Conservation (phyloP, 2,329 filamentous ascomycete genomes). For the Phialophora tarda region DNA sequence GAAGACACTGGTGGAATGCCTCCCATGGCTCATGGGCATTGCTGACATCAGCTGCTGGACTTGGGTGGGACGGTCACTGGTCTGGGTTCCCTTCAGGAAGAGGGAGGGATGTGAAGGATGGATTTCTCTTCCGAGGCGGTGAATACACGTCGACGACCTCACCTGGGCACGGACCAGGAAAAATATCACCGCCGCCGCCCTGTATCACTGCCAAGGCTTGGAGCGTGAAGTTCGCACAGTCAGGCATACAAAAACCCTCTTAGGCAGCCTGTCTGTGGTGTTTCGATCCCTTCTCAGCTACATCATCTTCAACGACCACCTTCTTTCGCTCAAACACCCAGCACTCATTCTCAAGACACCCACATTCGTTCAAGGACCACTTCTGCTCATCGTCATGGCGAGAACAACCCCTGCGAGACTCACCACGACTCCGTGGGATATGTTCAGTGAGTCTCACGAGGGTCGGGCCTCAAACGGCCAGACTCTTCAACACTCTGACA, state of each 20-base stretch:
- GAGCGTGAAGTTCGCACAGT: slow-evolving; percentile 13
- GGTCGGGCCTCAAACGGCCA: not conserved
- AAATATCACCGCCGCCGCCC: not conserved
- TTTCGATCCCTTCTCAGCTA: not conserved
- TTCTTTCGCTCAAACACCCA: not conserved
- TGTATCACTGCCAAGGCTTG: slow-evolving; percentile 9
- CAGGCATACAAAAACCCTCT: slow-evolving; percentile 11
- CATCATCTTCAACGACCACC: not conserved
- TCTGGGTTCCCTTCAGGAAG: not conserved
- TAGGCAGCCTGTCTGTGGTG: not conserved
- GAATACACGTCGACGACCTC: slow-evolving; percentile 4
- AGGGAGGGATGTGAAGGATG: not conserved
- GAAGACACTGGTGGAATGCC: not conserved
- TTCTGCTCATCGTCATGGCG: slow-evolving; percentile 3
- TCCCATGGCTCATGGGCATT: not conserved
- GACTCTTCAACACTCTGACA: not conserved
- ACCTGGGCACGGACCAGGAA: not conserved
- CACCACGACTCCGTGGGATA: not conserved
- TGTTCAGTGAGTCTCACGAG: slow-evolving; percentile 6
- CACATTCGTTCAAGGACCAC: slow-evolving; percentile 13
- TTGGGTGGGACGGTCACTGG: not conserved
- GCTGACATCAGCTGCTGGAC: not conserved
- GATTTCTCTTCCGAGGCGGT: slow-evolving; percentile 1
- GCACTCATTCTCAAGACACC: slow-evolving; percentile 3
- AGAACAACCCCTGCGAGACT: not conserved